phyloP scores from a whole-genome alignment of 2,329 filamentous ascomycete genomes.

The Hypomyces perniciosus region DNA sequence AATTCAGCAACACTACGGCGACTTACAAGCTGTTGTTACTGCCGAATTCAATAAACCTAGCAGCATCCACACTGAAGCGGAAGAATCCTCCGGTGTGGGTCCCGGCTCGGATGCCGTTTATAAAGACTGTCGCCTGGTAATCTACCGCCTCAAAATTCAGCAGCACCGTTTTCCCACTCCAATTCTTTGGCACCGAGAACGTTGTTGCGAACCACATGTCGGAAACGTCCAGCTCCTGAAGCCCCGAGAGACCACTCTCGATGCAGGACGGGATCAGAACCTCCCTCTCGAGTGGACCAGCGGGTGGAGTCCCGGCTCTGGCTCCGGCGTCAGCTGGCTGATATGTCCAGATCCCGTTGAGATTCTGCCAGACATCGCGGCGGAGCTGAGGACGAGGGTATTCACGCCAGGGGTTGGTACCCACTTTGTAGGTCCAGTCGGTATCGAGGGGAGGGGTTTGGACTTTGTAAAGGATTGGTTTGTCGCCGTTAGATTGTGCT shows the following conservation, averaged over 20 bases:
- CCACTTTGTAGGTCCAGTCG: conserved; percentile 47
- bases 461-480: conserved; percentile 27
- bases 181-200: conserved; percentile 44
- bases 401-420: conserved; percentile 50
- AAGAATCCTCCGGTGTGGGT: conserved; percentile 57
- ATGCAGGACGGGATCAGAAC: conserved; percentile 39
- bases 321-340: conserved; percentile 26
- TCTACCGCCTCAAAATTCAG: conserved; percentile 56
- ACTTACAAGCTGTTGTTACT: conserved; percentile 50
- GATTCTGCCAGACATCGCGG: conserved; percentile 47
- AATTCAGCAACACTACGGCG: neutral
- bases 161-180: conserved; percentile 39
- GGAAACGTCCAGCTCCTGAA: conserved; percentile 36
- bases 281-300: conserved; percentile 29
- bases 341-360: conserved; percentile 56
- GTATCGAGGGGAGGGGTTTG: conserved; percentile 41
- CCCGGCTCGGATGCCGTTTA: conserved; percentile 48
- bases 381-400: conserved; percentile 52
- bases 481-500: neutral
- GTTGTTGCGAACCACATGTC: conserved; percentile 46
- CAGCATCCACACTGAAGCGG: conserved; percentile 55
- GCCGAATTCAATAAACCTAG: conserved; percentile 34
- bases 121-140: conserved; percentile 51
- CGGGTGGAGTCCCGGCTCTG: conserved; percentile 13
- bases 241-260: conserved; percentile 42